phyloP scores from a whole-genome alignment of 2,329 filamentous ascomycete genomes.

The Ophiocordyceps australis region DNA sequence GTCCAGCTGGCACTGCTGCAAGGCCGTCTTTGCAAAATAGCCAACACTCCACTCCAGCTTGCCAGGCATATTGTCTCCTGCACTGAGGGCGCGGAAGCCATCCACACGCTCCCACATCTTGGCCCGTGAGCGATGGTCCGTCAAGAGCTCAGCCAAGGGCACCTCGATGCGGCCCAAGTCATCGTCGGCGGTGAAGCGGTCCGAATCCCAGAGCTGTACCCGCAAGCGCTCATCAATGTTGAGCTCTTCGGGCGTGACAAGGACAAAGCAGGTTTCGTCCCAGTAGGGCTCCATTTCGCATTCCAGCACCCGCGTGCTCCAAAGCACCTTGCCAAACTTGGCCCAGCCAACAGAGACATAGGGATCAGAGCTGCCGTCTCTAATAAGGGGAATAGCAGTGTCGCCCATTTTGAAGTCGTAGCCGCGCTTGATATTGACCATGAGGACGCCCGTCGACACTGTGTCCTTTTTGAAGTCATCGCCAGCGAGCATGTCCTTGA shows the following conservation, averaged over 20 bases:
- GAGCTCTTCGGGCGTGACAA: constrained; percentile 52
- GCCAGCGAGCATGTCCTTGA: constrained; percentile 62
- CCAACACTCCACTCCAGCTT: constrained; percentile 52
- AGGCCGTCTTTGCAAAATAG: constrained; percentile 49
- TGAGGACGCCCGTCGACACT: constrained; percentile 40
- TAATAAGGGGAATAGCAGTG: constrained; percentile 37
- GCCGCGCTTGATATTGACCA: constrained; percentile 47
- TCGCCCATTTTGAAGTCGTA: constrained; percentile 58
- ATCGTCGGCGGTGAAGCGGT: constrained; percentile 54
- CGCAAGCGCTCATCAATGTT: constrained; percentile 54
- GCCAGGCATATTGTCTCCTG: constrained; percentile 50
- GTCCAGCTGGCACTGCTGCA: constrained; percentile 42
- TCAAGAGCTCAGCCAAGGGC: constrained; percentile 47
- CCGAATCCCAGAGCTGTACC: constrained; percentile 60
- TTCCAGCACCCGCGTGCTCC: constrained; percentile 41
- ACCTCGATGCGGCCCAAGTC: constrained; percentile 58
- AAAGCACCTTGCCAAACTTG: constrained; percentile 52
- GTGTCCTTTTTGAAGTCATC: constrained; percentile 70
- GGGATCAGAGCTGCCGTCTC: constrained; percentile 44
- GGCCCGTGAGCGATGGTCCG: constrained; percentile 35
- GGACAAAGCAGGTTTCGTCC: constrained; percentile 52
- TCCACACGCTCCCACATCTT: constrained; percentile 45
- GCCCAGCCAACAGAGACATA: constrained; percentile 62
- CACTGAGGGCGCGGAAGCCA: constrained; percentile 44
- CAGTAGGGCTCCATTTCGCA: constrained; percentile 50